phyloP scores from a whole-genome alignment of 176 grass and related monocot species.

The Oryza rufipogon region DNA sequence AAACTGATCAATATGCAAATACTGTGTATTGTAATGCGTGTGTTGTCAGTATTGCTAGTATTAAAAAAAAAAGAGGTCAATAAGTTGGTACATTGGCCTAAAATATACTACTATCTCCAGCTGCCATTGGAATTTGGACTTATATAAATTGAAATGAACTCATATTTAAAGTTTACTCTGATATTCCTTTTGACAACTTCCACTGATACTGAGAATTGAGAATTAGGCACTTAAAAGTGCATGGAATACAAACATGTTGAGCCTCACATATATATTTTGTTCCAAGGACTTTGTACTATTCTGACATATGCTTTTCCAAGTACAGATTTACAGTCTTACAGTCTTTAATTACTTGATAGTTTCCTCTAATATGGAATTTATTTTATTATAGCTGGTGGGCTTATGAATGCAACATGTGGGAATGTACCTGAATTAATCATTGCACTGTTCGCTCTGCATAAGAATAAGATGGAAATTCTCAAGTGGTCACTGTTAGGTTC shows the following conservation, averaged over 20 bases:
- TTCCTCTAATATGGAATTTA: background rate
- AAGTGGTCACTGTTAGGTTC: slow-evolving; percentile 77
- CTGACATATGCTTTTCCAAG: background rate
- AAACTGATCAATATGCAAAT: background rate
- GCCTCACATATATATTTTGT: background rate
- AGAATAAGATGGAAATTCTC: slow-evolving; percentile 65
- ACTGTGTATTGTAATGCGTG: too few relatives aligned
- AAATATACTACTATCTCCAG: background rate
- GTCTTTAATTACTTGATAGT: background rate
- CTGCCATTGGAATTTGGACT: background rate
- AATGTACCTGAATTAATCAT: slow-evolving; percentile 64
- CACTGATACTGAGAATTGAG: background rate
- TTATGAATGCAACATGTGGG: slow-evolving; percentile 77
- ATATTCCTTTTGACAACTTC: background rate
- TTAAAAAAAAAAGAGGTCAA: background rate
- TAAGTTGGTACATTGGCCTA: background rate
- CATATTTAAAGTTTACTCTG: background rate
- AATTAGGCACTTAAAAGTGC: background rate
- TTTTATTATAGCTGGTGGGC: slow-evolving; percentile 58
- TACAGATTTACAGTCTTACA: background rate
- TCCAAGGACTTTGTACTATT: background rate
- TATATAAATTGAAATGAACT: background rate
- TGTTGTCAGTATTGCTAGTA: background rate
- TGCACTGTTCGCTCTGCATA: slow-evolving; percentile 60
- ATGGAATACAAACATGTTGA: background rate